Base-by-base conservation (phyloP, 2,329 filamentous ascomycete genomes). In the Trichophyton schoenleinii region DNA sequence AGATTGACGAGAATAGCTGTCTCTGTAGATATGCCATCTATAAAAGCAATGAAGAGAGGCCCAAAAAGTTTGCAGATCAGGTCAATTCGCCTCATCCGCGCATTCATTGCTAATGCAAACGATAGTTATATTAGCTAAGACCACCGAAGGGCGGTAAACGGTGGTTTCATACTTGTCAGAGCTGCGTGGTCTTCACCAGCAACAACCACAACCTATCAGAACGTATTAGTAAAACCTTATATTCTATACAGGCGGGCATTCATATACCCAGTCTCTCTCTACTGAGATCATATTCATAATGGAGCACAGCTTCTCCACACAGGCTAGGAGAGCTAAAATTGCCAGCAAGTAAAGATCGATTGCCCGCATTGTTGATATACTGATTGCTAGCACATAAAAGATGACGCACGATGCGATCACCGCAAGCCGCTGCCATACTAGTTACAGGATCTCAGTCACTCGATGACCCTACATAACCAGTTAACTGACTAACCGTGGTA, bases 271-370 rank as follows among this genome's bases (percentile, higher is more conserved):
- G 66, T 91, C 87, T 67, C 84, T 77, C 70, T 90, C 87, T 0
- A 91, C 79, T 0, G 87, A 78, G 0, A 90, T 81, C 0, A 82
- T 77, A 68, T 89, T 90, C 70, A 83, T 78, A 4, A 85, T 78
- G 1, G 84, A 79, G 13, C 77, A 79, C 7, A 89, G 71, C 69
- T 90, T 91, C 72, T 91, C 88, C 1, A 86, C 67, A 61, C 86
- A 87, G 0, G 85, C 85, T 52, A 89, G 72, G 0, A 82, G 18
- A 0, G 80, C 77, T n/a, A 75, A 68, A 1, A 68, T 34, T 1
- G 66, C 65, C 62, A 78, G 69, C 1, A 6, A 52, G 15, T 7
- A n/a, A n/a, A 20, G 15, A n/a, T 58, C 1, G 22, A 11, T 20
- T 18, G 11, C 20, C 5, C 2, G n/a, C 42, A 8, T 18, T 6